Evolutionary conservation across 306 rosid genomes (phyloP), one percentile per base, ranked within the genome.

Genomic region (Fagus crenata): DNA sequence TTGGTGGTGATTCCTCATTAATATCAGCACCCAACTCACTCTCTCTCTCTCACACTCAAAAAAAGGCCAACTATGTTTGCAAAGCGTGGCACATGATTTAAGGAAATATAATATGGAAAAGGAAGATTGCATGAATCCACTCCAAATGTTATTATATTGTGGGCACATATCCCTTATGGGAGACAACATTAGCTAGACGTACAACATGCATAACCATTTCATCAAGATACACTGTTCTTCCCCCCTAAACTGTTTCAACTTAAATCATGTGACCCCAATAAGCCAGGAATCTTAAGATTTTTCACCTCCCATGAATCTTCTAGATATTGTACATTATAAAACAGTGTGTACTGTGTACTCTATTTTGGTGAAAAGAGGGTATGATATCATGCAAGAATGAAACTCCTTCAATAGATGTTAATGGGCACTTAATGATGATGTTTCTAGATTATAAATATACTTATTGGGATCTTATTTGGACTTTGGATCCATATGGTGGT

Each of bases 211-310:
- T 11, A 43, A 40, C 72, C 60, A 74, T 72, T 69, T 60, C 13
- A 67, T 69, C 75, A 67, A 68, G 31, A 31, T 68, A 51, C 68
- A 32, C 78, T 71, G 68, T 35, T 74, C 69, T 36, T 40, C 58
- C 18, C 56, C 69, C 51, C 6, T 7, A 69, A 55, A 56, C 39
- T 2, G 15, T 3, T 18, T 37, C 35, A 53, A 67, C 82, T 60
- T 51, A 32, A 40, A 77, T 61, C 58, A 71, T 80, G 87, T 71
- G 85, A 67, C 83, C 80, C 46, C 72, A 41, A 53, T 77, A 86
- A 42, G 80, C 72, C 35, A 69, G 71, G 88, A 84, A 87, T 81
- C 86, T 77, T 31, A 86, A 59, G 85, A 84, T 77, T 70, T 79
- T 67, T 79, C 85, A 80, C 75, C 77, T 74, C 76, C 22, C 79